Percentiles rank a stretch among this genome's conserved stretches.
phyloP scores from a whole-genome alignment of 2,329 filamentous ascomycete genomes.

The Ambrosiella cleistominuta region DNA sequence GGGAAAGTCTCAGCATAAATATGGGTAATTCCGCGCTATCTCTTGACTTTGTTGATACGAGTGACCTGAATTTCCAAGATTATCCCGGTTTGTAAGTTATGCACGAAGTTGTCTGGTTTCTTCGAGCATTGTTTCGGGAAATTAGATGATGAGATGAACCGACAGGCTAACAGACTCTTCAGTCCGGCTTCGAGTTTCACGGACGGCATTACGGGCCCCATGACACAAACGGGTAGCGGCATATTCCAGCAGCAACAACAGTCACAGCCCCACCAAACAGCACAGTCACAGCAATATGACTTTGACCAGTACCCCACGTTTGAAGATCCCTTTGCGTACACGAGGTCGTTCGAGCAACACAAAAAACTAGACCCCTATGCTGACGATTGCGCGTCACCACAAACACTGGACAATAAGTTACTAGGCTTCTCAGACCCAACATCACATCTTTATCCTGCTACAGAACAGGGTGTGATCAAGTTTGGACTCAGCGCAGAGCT shows the following conservation, averaged over 20 bases:
- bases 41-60: not conserved
- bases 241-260: not conserved
- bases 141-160: not conserved
- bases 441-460: slow-evolving; percentile 43
- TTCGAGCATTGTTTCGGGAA: not conserved
- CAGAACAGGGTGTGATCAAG: slow-evolving; percentile 45
- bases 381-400: slow-evolving; percentile 29
- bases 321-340: slow-evolving; percentile 38
- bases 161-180: not conserved
- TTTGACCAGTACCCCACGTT: slow-evolving; percentile 24
- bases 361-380: slow-evolving; percentile 21
- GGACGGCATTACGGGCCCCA: not conserved
- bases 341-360: not conserved
- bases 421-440: slow-evolving; percentile 54
- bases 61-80: not conserved
- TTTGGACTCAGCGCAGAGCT: slow-evolving; percentile 56
- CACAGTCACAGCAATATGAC: not conserved
- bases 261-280: not conserved
- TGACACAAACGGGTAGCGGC: not conserved
- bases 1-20: not conserved
- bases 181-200: not conserved
- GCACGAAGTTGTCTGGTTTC: not conserved
- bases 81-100: not conserved
- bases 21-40: not conserved
- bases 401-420: slow-evolving; percentile 49